These are phyloP conservation scores for Cyberlindnera xishuangbannaensis DNA, from an alignment of 805 yeast genomes.

Conservation along the genomic window DNA sequence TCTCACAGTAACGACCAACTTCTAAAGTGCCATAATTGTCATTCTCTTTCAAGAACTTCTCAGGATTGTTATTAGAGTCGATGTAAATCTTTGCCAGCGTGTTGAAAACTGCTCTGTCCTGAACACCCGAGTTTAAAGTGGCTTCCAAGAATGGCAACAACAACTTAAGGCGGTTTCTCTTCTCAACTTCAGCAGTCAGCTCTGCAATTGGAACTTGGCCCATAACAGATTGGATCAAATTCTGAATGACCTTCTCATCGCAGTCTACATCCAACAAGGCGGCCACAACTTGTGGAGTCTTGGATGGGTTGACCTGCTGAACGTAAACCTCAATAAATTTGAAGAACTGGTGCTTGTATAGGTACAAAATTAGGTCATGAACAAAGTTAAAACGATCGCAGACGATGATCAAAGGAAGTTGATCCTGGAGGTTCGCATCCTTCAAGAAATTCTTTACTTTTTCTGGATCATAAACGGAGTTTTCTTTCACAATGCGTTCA, in stretches of 20 bases:
- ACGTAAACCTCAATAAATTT: conserved; percentile 97
- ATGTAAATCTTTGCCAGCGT: conserved; percentile 96
- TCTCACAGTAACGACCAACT: conserved; percentile 98
- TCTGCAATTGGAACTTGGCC: conserved; percentile 93
- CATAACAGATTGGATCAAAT: conserved; percentile 72
- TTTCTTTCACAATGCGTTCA: conserved; percentile 92
- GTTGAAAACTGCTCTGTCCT: conserved; percentile 88
- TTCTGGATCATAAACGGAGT: conserved; percentile 92
- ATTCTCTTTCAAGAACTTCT: conserved; percentile 90
- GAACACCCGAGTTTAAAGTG: conserved; percentile 74
- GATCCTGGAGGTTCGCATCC: conserved; percentile 91
- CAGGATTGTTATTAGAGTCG: conserved; percentile 96
- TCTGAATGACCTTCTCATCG: conserved; percentile 83
- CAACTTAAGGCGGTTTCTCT: conserved; percentile 88
- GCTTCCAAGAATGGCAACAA: conserved; percentile 91
- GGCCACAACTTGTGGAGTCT: conserved; percentile 95
- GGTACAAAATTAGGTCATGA: conserved; percentile 87
- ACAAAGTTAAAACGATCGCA: conserved; percentile 89
- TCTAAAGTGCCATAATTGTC: conserved; percentile 84
- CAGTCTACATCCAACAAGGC: conserved; percentile 96
- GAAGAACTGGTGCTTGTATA: conserved; percentile 93
- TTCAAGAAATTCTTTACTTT: conserved; percentile 95
- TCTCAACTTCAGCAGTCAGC: conserved; percentile 90
- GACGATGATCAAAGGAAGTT: conserved; percentile 91
- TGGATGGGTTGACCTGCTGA: conserved; percentile 93